Percentiles rank a stretch among this genome's conserved stretches.
Conservation (phyloP, 2,329 filamentous ascomycete species). For the Aureobasidium sp. region DNA sequence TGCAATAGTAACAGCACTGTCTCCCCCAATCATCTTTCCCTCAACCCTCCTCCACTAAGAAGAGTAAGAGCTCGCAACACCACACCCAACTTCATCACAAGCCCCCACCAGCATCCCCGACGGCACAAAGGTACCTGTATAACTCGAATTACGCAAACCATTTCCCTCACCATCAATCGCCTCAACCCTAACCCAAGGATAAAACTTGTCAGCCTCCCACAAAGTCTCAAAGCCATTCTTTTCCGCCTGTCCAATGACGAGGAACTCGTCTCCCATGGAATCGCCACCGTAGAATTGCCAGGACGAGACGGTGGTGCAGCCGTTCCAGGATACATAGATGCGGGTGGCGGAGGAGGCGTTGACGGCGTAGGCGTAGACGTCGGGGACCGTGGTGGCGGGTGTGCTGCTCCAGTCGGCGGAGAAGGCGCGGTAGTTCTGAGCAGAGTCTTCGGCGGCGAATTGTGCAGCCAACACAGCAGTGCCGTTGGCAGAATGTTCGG, state of each 20-base stretch:
- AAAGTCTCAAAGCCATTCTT: conserved; percentile 21
- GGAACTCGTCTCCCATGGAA: conserved; percentile 15
- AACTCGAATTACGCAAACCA: conserved; percentile 20
- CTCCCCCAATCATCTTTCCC: background rate
- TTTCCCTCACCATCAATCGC: conserved; percentile 17
- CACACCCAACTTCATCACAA: conserved; percentile 2
- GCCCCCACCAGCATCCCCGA: background rate
- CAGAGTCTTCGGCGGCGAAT: conserved; percentile 32
- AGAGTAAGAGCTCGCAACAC: conserved; percentile 8
- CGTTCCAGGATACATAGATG: conserved; percentile 44
- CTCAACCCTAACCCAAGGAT: conserved; percentile 19
- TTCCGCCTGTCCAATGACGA: conserved; percentile 11
- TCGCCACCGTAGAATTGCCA: conserved; percentile 39
- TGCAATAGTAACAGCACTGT: background rate
- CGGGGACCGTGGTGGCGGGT: conserved; percentile 31
- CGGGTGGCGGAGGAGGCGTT: conserved; percentile 19
- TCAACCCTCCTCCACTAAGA: background rate
- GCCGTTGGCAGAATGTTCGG: conserved; percentile 34
- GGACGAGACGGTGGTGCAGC: conserved; percentile 32
- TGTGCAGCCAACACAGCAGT: conserved; percentile 41
- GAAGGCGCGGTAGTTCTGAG: conserved; percentile 42
- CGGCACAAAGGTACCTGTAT: conserved; percentile 18
- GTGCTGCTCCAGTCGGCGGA: conserved; percentile 35
- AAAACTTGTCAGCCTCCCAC: conserved; percentile 15
- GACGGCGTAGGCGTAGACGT: conserved; percentile 25